Percentiles rank a stretch among this genome's conserved stretches.
Evolutionary conservation across 495 filamentous ascomycete genomes (phyloP).

Genomic region (Coniosporium apollinis): DNA sequence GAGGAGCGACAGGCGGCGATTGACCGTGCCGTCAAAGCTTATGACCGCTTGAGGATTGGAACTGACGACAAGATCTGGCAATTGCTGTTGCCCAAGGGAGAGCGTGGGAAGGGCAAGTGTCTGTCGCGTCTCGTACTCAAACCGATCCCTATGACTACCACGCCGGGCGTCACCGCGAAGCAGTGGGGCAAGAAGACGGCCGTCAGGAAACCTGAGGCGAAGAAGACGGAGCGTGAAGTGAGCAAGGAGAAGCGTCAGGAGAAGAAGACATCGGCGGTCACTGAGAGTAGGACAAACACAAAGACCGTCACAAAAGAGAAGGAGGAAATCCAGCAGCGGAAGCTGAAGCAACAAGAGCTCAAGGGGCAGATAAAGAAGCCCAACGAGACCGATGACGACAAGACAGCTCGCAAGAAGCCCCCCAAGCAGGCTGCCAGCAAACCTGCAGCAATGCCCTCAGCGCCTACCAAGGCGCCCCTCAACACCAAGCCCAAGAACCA

Average conservation of each 20-base stretch:
- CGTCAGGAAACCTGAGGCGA: constrained; percentile 3
- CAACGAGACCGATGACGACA: constrained; percentile 1
- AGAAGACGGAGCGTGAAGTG: background rate
- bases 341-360: constrained; percentile 2
- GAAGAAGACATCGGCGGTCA: constrained; percentile 41
- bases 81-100: constrained; percentile 50
- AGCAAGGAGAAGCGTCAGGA: constrained; percentile 14
- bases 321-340: background rate
- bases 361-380: background rate
- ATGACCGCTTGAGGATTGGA: constrained; percentile 61
- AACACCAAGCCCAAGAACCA: constrained; percentile 13
- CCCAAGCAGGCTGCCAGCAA: background rate
- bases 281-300: constrained; percentile 41
- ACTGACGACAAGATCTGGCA: constrained; percentile 67
- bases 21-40: constrained; percentile 66
- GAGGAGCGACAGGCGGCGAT: constrained; percentile 64
- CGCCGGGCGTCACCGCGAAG: constrained; percentile 5
- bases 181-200: constrained; percentile 11
- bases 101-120: constrained; percentile 64
- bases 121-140: constrained; percentile 59
- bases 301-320: constrained; percentile 33
- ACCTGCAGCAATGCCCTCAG: background rate
- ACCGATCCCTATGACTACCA: constrained; percentile 30
- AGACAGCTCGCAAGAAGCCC: background rate
- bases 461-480: background rate